A percentile compares a stretch with the other conserved stretches of the same genome.
phyloP scores from a whole-genome alignment of 2,329 filamentous ascomycete species.

The Cordyceps fumosorosea region DNA sequence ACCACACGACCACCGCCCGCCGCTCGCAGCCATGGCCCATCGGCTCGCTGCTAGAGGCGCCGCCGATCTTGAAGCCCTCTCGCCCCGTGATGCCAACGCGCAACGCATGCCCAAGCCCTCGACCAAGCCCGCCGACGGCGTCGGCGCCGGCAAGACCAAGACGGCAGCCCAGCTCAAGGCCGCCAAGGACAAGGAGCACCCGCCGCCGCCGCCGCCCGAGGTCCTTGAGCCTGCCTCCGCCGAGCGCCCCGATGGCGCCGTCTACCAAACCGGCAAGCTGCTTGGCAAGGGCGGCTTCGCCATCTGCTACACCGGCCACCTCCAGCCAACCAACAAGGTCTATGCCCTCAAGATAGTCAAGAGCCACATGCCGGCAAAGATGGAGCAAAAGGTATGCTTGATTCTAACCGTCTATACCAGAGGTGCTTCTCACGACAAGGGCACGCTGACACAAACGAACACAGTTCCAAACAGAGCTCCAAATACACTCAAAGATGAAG shows the following conservation, averaged over 20 bases:
- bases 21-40: constrained; percentile 35
- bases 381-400: constrained; percentile 68
- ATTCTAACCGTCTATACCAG: no score
- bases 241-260: constrained; percentile 62
- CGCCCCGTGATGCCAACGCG: constrained; percentile 58
- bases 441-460: not conserved
- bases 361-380: constrained; percentile 73
- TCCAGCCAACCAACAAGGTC: constrained; percentile 58
- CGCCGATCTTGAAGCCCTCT: constrained; percentile 56
- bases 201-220: constrained; percentile 54
- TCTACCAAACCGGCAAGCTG: constrained; percentile 67
- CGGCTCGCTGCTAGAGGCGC: constrained; percentile 42
- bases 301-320: constrained; percentile 68
- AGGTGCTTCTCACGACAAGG: no score
- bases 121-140: constrained; percentile 26
- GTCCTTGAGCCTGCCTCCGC: constrained; percentile 58
- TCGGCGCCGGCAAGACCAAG: constrained; percentile 44
- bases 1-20: no score
- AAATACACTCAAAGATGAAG: constrained; percentile 96
- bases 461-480: constrained; percentile 74
- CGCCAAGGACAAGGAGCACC: constrained; percentile 59
- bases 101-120: constrained; percentile 42
- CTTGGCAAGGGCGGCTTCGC: constrained; percentile 79
- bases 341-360: constrained; percentile 79
- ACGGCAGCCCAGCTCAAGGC: constrained; percentile 47